Percentiles rank a stretch among this genome's conserved stretches.
phyloP scores from a whole-genome alignment of 805 yeast genomes.

The Saccharomyces paradoxus region DNA sequence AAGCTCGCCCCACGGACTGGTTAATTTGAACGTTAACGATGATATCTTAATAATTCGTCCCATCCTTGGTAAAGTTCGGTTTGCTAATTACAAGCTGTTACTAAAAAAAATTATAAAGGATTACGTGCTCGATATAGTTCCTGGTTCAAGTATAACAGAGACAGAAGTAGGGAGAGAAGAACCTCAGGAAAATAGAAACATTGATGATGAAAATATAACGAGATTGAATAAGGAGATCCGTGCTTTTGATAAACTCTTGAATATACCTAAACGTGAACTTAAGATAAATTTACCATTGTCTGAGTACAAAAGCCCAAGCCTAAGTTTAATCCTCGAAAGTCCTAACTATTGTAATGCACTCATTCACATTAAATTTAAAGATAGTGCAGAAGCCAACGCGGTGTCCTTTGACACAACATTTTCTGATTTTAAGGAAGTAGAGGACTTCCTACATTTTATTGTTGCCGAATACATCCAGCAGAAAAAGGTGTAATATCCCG shows the following conservation, averaged over 20 bases:
- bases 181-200: background rate
- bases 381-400: background rate
- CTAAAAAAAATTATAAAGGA: constrained; percentile 23
- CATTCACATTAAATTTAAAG: constrained; percentile 16
- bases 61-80: constrained; percentile 28
- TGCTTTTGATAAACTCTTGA: constrained; percentile 17
- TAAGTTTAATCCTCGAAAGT: constrained; percentile 18
- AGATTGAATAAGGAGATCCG: constrained; percentile 20
- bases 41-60: constrained; percentile 25
- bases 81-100: constrained; percentile 23
- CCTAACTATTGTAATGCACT: constrained; percentile 29
- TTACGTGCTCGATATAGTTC: constrained; percentile 18
- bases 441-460: constrained; percentile 29
- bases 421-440: constrained; percentile 29
- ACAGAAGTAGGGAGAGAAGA: background rate
- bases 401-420: constrained; percentile 22
- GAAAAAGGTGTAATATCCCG: background rate
- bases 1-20: constrained; percentile 7
- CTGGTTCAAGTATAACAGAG: constrained; percentile 9
- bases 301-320: constrained; percentile 4
- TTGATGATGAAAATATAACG: constrained; percentile 16
- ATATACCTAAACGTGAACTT: constrained; percentile 18
- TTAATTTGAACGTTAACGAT: constrained; percentile 7
- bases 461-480: constrained; percentile 21
- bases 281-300: constrained; percentile 6